Conservation (phyloP, 129 eudicot species). For the Flaveria linearis region DNA sequence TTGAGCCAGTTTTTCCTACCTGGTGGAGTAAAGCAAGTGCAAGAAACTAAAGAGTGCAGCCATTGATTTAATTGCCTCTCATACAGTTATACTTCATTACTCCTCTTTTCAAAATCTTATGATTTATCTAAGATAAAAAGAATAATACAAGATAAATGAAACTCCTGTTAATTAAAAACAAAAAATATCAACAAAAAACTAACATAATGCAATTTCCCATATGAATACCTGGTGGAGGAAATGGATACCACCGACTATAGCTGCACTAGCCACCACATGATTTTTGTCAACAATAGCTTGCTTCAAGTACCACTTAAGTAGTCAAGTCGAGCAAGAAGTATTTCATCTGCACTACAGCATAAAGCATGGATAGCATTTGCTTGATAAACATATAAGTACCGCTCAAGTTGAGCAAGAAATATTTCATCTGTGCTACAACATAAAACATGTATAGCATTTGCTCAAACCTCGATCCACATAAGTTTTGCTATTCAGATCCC, state of each 20-base stretch:
- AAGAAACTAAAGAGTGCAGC: conserved; percentile 94
- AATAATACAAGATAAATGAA: neutral
- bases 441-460: conserved; percentile 95
- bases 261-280: conserved; percentile 96
- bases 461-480: conserved; percentile 64
- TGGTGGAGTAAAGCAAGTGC: conserved; percentile 90
- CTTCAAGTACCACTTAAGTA: conserved; percentile 87
- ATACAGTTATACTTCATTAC: conserved; percentile 73
- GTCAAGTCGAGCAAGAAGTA: conserved; percentile 62
- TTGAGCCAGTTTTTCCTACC: conserved; percentile 40
- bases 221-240: conserved; percentile 83
- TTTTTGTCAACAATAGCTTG: conserved; percentile 96
- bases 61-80: conserved; percentile 84
- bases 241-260: conserved; percentile 91
- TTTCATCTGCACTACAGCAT: conserved; percentile 87
- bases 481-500: conserved; percentile 94
- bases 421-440: conserved; percentile 88
- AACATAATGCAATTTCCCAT: conserved; percentile 8
- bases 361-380: conserved; percentile 97
- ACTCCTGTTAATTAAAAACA: neutral
- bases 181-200: neutral
- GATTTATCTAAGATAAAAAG: conserved; percentile 53
- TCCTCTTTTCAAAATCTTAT: conserved; percentile 90
- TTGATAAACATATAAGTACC: conserved; percentile 87
- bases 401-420: conserved; percentile 87